A percentile compares a stretch with the other conserved stretches of the same genome.
Evolutionary conservation across 257 asterid species (phyloP).

Genomic region (Craterostigma plantagineum): DNA sequence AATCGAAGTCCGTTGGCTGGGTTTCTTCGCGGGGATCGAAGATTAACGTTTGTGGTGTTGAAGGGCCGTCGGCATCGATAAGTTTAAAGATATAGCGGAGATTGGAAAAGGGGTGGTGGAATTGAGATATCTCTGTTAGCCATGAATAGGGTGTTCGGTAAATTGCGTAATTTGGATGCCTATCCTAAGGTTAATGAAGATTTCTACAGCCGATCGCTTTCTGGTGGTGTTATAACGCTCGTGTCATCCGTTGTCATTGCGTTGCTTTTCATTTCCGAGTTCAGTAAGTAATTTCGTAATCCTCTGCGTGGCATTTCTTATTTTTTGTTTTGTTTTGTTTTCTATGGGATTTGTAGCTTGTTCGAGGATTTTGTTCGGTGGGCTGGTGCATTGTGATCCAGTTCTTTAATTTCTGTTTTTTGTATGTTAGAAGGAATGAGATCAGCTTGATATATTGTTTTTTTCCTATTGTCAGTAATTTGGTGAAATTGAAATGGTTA

Average conservation of each 20-base stretch:
- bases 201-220: constrained; percentile 78
- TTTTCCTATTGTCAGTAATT: no score
- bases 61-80: no score
- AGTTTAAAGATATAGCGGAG: no score
- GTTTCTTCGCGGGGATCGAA: no score
- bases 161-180: constrained; percentile 80
- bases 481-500: no score
- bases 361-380: constrained; percentile 1
- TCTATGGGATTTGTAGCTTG: constrained; percentile 1
- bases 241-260: constrained; percentile 50
- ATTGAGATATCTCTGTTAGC: no score
- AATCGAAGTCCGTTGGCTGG: no score
- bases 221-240: constrained; percentile 82
- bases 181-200: constrained; percentile 92
- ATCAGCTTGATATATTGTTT: no score
- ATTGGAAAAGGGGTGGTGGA: no score
- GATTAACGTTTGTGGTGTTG: no score
- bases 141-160: constrained; percentile 41
- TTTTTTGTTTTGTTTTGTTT: neutral
- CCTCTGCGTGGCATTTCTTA: neutral
- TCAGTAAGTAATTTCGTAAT: constrained; percentile 30
- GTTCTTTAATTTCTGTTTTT: neutral
- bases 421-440: neutral
- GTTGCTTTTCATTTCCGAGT: constrained; percentile 69
- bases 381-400: neutral